phyloP scores from a whole-genome alignment of 2,329 filamentous ascomycete genomes.

The Rutstroemia sp. region DNA sequence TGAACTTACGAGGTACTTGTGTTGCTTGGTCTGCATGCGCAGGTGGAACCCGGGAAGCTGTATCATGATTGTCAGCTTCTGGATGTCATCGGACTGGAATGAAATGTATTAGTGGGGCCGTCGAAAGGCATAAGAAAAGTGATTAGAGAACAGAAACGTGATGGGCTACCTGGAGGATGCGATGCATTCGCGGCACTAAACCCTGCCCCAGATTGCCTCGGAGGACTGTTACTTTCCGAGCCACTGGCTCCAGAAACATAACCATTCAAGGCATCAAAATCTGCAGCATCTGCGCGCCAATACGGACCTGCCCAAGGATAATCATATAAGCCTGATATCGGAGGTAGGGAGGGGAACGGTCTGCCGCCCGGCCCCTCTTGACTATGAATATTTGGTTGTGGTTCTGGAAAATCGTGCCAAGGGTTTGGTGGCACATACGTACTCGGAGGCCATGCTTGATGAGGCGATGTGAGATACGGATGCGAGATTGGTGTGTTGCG shows the following conservation, averaged over 20 bases:
- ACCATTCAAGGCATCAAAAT: neutral
- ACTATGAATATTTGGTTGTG: neutral
- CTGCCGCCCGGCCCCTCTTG: neutral
- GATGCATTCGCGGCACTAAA: neutral
- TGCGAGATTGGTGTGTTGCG: neutral
- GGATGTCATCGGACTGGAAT: neutral
- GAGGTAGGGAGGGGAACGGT: neutral
- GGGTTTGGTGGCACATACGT: neutral
- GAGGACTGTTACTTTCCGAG: neutral
- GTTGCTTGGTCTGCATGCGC: neutral
- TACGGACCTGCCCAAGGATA: neutral
- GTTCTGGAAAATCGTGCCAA: neutral
- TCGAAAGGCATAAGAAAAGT: neutral
- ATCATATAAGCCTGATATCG: neutral
- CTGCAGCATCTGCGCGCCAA: neutral
- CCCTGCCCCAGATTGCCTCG: neutral
- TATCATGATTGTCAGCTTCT: neutral
- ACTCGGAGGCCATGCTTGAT: neutral
- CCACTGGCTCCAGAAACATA: neutral
- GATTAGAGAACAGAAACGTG: neutral
- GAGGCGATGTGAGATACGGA: neutral
- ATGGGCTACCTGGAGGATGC: neutral
- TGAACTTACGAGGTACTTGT: neutral
- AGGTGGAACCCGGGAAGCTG: neutral
- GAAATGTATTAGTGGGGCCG: neutral